Evolutionary conservation across 2,329 filamentous ascomycete species (phyloP).

Genomic region (Colletotrichum cuscutae): DNA sequence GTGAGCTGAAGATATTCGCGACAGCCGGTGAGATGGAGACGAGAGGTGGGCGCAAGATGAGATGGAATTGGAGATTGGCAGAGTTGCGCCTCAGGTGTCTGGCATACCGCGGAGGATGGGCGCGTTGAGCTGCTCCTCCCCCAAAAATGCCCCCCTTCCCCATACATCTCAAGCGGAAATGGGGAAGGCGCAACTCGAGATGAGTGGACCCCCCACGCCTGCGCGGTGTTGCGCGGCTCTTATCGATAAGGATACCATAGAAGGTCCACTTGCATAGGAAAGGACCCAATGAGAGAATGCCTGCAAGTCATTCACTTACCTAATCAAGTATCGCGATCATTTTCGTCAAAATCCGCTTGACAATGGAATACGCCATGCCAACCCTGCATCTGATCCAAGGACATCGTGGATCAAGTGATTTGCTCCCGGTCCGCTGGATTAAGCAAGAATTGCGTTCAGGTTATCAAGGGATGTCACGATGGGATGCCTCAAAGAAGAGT

Average conservation of each 20-base stretch:
- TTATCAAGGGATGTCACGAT: too few relatives aligned
- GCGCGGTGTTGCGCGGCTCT: not conserved
- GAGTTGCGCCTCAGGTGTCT: conserved; percentile 20
- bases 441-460: too few relatives aligned
- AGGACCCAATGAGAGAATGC: too few relatives aligned
- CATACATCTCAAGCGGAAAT: not conserved
- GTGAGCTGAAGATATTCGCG: not conserved
- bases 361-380: too few relatives aligned
- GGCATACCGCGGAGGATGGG: conserved; percentile 2
- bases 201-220: not conserved
- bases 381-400: too few relatives aligned
- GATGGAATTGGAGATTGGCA: conserved; percentile 7
- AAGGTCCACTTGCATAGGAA: too few relatives aligned
- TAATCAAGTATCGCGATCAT: too few relatives aligned
- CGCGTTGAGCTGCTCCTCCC: not conserved
- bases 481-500: too few relatives aligned
- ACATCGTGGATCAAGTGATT: too few relatives aligned
- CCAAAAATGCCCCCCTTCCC: conserved; percentile 20
- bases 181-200: not conserved
- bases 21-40: not conserved
- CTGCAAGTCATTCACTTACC: too few relatives aligned
- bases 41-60: not conserved
- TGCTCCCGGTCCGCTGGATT: too few relatives aligned
- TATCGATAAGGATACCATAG: not conserved
- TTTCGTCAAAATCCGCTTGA: too few relatives aligned